These are phyloP conservation scores for Eutypa lata DNA, from an alignment of 2,329 filamentous ascomycete species.

Conservation along the genomic window DNA sequence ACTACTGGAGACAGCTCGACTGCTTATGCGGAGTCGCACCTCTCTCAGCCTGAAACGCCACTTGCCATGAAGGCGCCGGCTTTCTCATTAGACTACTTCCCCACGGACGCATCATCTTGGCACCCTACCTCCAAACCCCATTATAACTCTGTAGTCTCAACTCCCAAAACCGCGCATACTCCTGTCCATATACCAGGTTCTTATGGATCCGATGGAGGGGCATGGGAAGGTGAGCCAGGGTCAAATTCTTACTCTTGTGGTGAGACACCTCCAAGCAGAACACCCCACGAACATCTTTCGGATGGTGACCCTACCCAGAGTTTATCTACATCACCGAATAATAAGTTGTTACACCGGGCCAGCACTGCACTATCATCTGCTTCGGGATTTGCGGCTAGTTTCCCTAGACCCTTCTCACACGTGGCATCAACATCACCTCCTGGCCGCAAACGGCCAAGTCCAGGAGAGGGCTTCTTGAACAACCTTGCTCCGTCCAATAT, in stretches of 20 bases:
- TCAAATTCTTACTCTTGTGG: slow-evolving; percentile 60
- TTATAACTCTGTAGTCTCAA: slow-evolving; percentile 53
- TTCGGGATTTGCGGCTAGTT: slow-evolving; percentile 46
- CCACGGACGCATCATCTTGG: slow-evolving; percentile 55
- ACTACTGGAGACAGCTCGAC: slow-evolving; percentile 48
- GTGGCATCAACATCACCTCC: slow-evolving; percentile 41
- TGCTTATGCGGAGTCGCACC: slow-evolving; percentile 54
- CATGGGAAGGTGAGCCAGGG: slow-evolving; percentile 51
- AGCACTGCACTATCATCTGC: slow-evolving; percentile 56
- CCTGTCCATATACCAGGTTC: slow-evolving; percentile 54
- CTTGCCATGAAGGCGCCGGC: slow-evolving; percentile 63
- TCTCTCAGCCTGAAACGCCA: slow-evolving; percentile 59
- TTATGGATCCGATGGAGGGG: slow-evolving; percentile 52
- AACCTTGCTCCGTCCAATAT: slow-evolving; percentile 53
- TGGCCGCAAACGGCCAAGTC: slow-evolving; percentile 54
- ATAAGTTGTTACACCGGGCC: slow-evolving; percentile 48
- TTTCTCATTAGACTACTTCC: slow-evolving; percentile 66
- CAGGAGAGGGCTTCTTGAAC: slow-evolving; percentile 57
- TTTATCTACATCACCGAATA: slow-evolving; percentile 59
- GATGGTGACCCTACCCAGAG: slow-evolving; percentile 48
- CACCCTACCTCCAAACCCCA: slow-evolving; percentile 34
- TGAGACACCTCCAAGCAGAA: slow-evolving; percentile 56
- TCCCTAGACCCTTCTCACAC: slow-evolving; percentile 44
- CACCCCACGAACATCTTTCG: slow-evolving; percentile 40
- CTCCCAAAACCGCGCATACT: slow-evolving; percentile 55